Evolutionary conservation across 2,329 filamentous ascomycete species (phyloP).

Genomic region (Stemphylium beticola): DNA sequence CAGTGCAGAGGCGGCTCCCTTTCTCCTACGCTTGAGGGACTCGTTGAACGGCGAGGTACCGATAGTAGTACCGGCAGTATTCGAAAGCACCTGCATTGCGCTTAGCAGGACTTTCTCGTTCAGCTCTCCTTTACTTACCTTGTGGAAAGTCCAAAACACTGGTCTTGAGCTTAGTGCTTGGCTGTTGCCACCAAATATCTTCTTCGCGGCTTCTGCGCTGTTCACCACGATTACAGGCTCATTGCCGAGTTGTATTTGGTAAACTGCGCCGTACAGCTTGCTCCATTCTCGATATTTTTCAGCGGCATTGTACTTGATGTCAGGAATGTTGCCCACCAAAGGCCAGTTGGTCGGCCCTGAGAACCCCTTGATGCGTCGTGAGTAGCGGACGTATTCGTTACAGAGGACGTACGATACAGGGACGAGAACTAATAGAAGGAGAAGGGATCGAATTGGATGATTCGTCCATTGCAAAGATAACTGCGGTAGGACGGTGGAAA

Average conservation of each 20-base stretch:
- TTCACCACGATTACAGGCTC: constrained; percentile 54
- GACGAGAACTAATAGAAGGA: constrained; percentile 33
- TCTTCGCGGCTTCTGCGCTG: constrained; percentile 49
- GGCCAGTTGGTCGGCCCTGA: constrained; percentile 48
- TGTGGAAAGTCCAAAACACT: constrained; percentile 56
- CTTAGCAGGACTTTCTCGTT: constrained; percentile 3
- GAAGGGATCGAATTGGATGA: constrained; percentile 34
- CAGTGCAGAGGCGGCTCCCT: constrained; percentile 69
- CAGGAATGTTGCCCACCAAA: constrained; percentile 52
- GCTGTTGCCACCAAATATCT: constrained; percentile 52
- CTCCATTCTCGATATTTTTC: constrained; percentile 54
- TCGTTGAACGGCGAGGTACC: constrained; percentile 72
- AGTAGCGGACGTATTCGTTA: constrained; percentile 47
- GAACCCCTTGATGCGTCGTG: constrained; percentile 48
- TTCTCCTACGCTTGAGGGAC: constrained; percentile 67
- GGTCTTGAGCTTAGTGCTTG: constrained; percentile 52
- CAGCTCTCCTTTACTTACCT: constrained; percentile 30
- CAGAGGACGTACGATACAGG: constrained; percentile 44
- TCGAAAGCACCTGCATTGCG: constrained; percentile 61
- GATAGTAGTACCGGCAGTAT: constrained; percentile 71
- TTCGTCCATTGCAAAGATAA: constrained; percentile 28
- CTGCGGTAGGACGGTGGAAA: constrained; percentile 34
- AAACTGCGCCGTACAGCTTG: constrained; percentile 50
- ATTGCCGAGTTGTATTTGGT: constrained; percentile 56
- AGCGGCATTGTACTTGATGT: constrained; percentile 52